Conservation (phyloP, 257 asterid genomes). For the Solanum neorickii region DNA sequence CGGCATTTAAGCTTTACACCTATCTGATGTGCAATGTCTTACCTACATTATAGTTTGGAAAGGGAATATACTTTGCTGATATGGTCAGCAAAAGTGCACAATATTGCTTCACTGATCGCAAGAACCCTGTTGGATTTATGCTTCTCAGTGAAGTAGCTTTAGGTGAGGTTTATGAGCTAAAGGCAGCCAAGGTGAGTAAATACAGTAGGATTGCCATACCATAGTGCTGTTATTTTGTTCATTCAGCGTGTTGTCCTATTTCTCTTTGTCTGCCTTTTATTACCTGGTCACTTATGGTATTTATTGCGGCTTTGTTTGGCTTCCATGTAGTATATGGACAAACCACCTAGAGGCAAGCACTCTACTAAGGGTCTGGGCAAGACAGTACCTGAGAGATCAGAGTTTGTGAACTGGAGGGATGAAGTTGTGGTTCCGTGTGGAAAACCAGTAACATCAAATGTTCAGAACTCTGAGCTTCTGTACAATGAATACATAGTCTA, state of each 20-base stretch:
- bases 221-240: neutral
- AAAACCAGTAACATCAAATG: constrained; percentile 61
- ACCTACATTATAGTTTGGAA: constrained; percentile 59
- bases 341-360: constrained; percentile 86
- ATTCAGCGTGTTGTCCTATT: neutral
- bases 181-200: constrained; percentile 50
- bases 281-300: neutral
- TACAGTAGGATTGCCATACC: neutral
- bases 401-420: constrained; percentile 65
- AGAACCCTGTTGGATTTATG: constrained; percentile 90
- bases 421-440: constrained; percentile 89
- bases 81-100: constrained; percentile 98
- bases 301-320: neutral
- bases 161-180: constrained; percentile 76
- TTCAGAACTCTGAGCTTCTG: constrained; percentile 70
- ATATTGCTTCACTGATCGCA: constrained; percentile 66
- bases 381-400: constrained; percentile 62
- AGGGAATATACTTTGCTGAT: constrained; percentile 95
- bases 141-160: constrained; percentile 94
- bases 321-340: constrained; percentile 65
- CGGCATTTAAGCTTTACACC: neutral
- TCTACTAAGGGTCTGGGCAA: constrained; percentile 93
- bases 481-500: constrained; percentile 93
- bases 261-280: neutral
- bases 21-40: neutral